Evolutionary conservation across 2,329 filamentous ascomycete genomes (phyloP).

Genomic region (Fusarium sp.): DNA sequence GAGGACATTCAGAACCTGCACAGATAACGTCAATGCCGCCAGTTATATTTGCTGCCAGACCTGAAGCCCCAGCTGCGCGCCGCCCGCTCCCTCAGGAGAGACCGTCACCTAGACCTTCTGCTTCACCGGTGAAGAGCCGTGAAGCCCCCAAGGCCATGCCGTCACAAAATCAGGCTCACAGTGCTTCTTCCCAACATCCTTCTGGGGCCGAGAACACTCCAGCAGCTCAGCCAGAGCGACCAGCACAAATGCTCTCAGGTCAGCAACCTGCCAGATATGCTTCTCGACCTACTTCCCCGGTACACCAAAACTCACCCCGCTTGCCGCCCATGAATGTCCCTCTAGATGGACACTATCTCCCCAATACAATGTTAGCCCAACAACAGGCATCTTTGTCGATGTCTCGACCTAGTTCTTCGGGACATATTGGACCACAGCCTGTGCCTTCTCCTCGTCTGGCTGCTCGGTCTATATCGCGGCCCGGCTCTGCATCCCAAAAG

Average conservation of each 20-base stretch:
- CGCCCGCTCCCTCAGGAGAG: background rate
- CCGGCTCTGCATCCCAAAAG: background rate
- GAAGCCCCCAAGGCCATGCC: background rate
- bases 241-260: background rate
- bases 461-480: background rate
- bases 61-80: background rate
- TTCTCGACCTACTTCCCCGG: background rate
- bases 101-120: background rate
- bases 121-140: background rate
- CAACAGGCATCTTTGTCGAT: background rate
- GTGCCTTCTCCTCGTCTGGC: background rate
- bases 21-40: background rate
- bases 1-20: background rate
- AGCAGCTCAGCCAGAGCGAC: background rate
- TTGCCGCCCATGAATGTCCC: background rate
- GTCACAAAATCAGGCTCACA: background rate
- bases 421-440: background rate
- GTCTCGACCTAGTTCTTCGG: background rate
- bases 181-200: background rate
- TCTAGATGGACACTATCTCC: background rate
- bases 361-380: background rate
- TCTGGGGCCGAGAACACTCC: background rate
- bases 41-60: background rate
- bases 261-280: background rate
- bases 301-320: background rate